phyloP scores from a whole-genome alignment of 768 basidiomycete genomes.

The Boletus speciosus region DNA sequence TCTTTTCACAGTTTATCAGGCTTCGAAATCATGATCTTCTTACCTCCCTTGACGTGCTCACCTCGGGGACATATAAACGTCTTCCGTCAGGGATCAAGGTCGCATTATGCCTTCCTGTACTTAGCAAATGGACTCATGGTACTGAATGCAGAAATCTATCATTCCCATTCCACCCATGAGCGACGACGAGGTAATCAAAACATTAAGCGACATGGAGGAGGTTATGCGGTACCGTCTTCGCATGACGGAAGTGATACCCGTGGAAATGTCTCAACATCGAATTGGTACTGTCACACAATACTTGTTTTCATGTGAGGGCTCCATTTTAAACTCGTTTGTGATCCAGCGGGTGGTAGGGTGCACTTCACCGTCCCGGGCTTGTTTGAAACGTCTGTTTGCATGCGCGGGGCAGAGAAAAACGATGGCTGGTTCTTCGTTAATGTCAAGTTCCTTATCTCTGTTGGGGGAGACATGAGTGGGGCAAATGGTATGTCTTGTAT shows the following conservation, averaged over 20 bases:
- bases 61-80: slow-evolving; percentile 79
- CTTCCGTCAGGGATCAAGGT: slow-evolving; percentile 84
- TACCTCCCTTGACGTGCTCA: slow-evolving; percentile 86
- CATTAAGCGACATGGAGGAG: slow-evolving; percentile 69
- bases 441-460: slow-evolving; percentile 68
- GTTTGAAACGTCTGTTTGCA: slow-evolving; percentile 71
- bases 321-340: slow-evolving; percentile 18
- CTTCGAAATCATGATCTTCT: slow-evolving; percentile 91
- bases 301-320: slow-evolving; percentile 10
- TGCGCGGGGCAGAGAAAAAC: slow-evolving; percentile 62
- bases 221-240: slow-evolving; percentile 76
- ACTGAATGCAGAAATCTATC: slow-evolving; percentile 56
- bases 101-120: slow-evolving; percentile 14
- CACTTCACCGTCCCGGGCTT: slow-evolving; percentile 69
- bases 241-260: slow-evolving; percentile 74
- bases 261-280: slow-evolving; percentile 70
- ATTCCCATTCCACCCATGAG: slow-evolving; percentile 64
- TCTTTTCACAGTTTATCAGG: slow-evolving; percentile 36
- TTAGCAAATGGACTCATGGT: slow-evolving; percentile 20
- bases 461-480: slow-evolving; percentile 71
- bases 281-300: slow-evolving; percentile 48
- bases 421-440: slow-evolving; percentile 87
- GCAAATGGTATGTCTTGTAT: slow-evolving; percentile 51
- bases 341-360: slow-evolving; percentile 70
- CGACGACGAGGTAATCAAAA: slow-evolving; percentile 61